A percentile compares a stretch with the other conserved stretches of the same genome.
Evolutionary conservation across 768 basidiomycete species (phyloP).

Genomic region (Trametes sanguinea): DNA sequence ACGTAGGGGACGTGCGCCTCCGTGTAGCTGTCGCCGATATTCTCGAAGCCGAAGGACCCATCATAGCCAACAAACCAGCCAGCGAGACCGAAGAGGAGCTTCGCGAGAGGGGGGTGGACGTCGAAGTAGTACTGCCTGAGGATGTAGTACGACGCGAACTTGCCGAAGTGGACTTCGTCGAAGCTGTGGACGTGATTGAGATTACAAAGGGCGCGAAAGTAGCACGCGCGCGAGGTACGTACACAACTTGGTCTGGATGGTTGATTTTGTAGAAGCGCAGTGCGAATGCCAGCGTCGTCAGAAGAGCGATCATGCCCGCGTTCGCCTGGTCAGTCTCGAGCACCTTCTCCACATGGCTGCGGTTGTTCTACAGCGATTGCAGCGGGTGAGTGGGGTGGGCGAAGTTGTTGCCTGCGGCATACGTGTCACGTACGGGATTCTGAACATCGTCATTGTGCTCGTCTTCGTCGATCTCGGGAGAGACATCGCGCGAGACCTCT

Average conservation of each 20-base stretch:
- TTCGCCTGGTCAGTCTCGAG: slow-evolving; percentile 68
- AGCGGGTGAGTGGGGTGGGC: background rate
- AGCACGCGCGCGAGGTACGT: slow-evolving; percentile 36
- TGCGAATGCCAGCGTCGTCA: slow-evolving; percentile 79
- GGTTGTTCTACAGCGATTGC: slow-evolving; percentile 43
- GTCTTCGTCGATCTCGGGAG: slow-evolving; percentile 22
- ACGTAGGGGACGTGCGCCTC: slow-evolving; percentile 88
- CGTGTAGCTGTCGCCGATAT: slow-evolving; percentile 93
- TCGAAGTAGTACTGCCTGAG: slow-evolving; percentile 97
- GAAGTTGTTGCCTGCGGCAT: background rate
- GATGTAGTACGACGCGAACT: slow-evolving; percentile 96
- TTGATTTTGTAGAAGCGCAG: slow-evolving; percentile 93
- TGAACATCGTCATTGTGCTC: slow-evolving; percentile 18
- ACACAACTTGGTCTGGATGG: slow-evolving; percentile 95
- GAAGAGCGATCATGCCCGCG: slow-evolving; percentile 55
- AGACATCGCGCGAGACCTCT: slow-evolving; percentile 1
- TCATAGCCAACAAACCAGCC: slow-evolving; percentile 98
- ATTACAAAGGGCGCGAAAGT: slow-evolving; percentile 6
- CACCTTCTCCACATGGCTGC: slow-evolving; percentile 60
- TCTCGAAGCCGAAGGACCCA: slow-evolving; percentile 91
- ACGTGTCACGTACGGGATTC: slow-evolving; percentile 30
- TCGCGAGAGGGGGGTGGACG: slow-evolving; percentile 97
- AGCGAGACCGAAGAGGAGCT: slow-evolving; percentile 89
- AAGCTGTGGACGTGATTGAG: slow-evolving; percentile 53
- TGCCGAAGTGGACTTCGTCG: slow-evolving; percentile 98